These are phyloP conservation scores for Eremothecium sinecaudum DNA, from an alignment of 1,139 yeast species.

Conservation along the genomic window DNA sequence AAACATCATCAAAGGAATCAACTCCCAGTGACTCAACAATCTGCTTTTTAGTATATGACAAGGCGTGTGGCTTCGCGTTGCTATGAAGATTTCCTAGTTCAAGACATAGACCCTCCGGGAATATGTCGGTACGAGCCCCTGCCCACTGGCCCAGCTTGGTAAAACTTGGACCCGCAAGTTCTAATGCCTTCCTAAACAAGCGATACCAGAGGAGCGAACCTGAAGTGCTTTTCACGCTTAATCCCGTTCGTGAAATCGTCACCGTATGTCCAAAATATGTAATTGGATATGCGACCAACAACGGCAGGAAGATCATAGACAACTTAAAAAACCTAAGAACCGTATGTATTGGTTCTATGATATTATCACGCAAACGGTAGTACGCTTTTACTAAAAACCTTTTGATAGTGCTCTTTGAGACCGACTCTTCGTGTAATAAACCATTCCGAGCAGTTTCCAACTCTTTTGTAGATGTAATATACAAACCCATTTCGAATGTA, in stretches of 20 bases:
- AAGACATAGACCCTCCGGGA: slow-evolving; percentile 68
- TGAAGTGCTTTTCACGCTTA: slow-evolving; percentile 32
- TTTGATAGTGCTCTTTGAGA: slow-evolving; percentile 15
- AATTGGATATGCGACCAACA: slow-evolving; percentile 55
- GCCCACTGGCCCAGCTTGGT: slow-evolving; percentile 99
- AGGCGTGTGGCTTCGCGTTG: slow-evolving; percentile 66
- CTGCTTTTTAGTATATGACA: slow-evolving; percentile 49
- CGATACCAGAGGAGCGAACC: slow-evolving; percentile 71
- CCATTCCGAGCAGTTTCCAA: slow-evolving; percentile 29
- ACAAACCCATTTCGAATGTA: slow-evolving; percentile 63
- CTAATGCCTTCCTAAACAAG: slow-evolving; percentile 59
- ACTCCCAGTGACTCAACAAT: slow-evolving; percentile 55
- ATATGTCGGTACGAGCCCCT: slow-evolving; percentile 93
- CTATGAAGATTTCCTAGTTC: slow-evolving; percentile 75
- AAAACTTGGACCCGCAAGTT: slow-evolving; percentile 87
- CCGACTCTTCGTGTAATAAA: not conserved
- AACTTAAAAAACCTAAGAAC: slow-evolving; percentile 61
- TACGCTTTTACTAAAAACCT: slow-evolving; percentile 34
- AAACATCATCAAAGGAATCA: slow-evolving; percentile 57
- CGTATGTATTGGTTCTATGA: slow-evolving; percentile 63
- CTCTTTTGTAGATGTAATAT: slow-evolving; percentile 50
- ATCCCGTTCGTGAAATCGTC: slow-evolving; percentile 30
- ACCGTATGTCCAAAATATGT: slow-evolving; percentile 48
- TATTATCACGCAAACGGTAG: slow-evolving; percentile 42
- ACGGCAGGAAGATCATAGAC: slow-evolving; percentile 59